Conservation (phyloP, 139 green algal genomes). For the Auxenochlorella pyrenoidosa region DNA sequence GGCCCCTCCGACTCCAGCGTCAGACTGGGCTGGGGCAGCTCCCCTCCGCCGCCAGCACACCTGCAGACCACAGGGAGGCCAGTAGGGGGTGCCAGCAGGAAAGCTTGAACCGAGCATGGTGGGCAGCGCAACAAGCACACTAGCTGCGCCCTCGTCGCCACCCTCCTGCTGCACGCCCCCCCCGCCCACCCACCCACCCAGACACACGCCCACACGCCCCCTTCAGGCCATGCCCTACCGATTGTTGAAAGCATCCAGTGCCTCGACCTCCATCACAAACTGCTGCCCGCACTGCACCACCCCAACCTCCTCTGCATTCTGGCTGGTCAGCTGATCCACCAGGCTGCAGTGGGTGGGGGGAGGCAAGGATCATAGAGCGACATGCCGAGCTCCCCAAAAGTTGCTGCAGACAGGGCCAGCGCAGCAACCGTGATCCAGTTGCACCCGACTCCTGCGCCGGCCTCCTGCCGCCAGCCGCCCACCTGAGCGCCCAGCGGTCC, state of each 20-base stretch:
- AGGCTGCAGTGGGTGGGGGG: too few species aligned
- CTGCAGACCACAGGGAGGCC: neutral
- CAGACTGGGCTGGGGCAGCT: slow-evolving; percentile 47
- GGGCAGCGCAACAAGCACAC: neutral
- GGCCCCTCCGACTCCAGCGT: slow-evolving; percentile 34
- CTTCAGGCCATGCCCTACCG: slow-evolving; percentile 27
- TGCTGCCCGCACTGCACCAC: slow-evolving; percentile 56
- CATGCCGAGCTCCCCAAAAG: too few species aligned
- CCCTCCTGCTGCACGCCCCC: too few species aligned
- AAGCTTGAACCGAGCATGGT: too few species aligned
- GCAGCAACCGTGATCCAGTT: too few species aligned
- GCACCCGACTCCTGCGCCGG: too few species aligned
- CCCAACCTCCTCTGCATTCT: slow-evolving; percentile 42
- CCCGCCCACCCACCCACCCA: neutral
- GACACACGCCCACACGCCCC: too few species aligned
- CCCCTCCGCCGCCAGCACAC: neutral
- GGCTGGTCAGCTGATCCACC: slow-evolving; percentile 48
- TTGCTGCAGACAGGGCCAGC: too few species aligned
- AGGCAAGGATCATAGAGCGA: too few species aligned
- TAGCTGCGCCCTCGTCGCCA: neutral
- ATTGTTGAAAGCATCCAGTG: slow-evolving; percentile 65
- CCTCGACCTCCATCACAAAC: slow-evolving; percentile 69
- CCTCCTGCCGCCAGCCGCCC: too few species aligned
- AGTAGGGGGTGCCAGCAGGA: neutral
- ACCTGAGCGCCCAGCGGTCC: slow-evolving; percentile 50